phyloP scores from a whole-genome alignment of 306 rosid species.

The Bauhinia variegata region DNA sequence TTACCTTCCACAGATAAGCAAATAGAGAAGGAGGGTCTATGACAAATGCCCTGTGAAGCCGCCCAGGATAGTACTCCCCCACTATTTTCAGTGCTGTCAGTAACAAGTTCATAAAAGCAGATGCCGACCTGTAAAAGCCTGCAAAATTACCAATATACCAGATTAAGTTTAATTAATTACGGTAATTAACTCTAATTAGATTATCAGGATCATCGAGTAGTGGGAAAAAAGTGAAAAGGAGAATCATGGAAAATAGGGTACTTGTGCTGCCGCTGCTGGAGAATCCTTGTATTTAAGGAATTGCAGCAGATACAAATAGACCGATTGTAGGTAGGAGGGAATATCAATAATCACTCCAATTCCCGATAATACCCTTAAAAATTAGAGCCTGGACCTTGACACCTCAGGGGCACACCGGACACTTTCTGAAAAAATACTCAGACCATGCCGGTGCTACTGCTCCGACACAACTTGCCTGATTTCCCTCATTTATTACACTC shows the following conservation, averaged over 20 bases:
- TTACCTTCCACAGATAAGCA: constrained; percentile 95
- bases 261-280: constrained; percentile 40
- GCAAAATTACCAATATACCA: constrained; percentile 32
- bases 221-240: constrained; percentile 44
- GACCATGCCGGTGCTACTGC: constrained; percentile 42
- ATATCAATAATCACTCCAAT: constrained; percentile 47
- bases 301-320: constrained; percentile 48
- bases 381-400: constrained; percentile 46
- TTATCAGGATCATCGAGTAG: not conserved
- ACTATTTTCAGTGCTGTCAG: constrained; percentile 73
- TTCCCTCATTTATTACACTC: constrained; percentile 27
- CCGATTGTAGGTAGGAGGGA: constrained; percentile 45
- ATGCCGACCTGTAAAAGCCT: constrained; percentile 94
- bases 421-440: constrained; percentile 44
- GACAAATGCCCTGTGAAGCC: constrained; percentile 69
- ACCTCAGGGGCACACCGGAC: constrained; percentile 81
- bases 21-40: constrained; percentile 93
- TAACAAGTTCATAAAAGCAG: constrained; percentile 79
- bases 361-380: constrained; percentile 72
- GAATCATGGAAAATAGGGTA: constrained; percentile 48
- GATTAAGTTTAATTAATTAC: not conserved
- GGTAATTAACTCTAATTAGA: no score
- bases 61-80: constrained; percentile 78
- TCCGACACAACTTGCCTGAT: constrained; percentile 35
- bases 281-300: constrained; percentile 39